These are phyloP conservation scores for Lentinula novae-zelandiae DNA, from an alignment of 1,284 basidiomycete species.

Conservation along the genomic window DNA sequence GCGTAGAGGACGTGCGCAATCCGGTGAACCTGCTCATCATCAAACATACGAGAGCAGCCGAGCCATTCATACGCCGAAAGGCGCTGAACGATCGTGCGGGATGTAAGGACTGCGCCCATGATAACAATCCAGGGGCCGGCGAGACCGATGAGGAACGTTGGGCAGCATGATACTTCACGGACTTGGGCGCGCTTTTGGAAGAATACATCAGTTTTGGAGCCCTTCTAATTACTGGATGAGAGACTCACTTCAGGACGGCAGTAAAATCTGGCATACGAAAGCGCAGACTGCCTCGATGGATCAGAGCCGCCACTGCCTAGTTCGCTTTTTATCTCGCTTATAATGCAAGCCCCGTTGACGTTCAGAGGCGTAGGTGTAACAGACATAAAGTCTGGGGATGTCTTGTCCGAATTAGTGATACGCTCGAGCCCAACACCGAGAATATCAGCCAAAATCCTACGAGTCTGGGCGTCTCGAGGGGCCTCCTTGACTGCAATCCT, in stretches of 20 bases:
- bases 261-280: constrained; percentile 11
- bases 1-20: constrained; percentile 6
- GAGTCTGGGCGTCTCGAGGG: not conserved
- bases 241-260: constrained; percentile 1
- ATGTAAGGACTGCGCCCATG: constrained; percentile 11
- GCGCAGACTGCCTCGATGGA: constrained; percentile 12
- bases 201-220: no score
- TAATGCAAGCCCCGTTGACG: not conserved
- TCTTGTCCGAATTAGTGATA: not conserved
- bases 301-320: constrained; percentile 11
- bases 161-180: constrained; percentile 9
- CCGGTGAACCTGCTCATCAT: not conserved
- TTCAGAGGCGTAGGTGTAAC: not conserved
- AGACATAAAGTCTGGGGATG: constrained; percentile 4
- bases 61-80: constrained; percentile 8
- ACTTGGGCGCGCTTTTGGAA: not conserved
- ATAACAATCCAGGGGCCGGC: constrained; percentile 13
- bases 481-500: not conserved
- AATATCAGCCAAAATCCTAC: constrained; percentile 1
- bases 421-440: not conserved
- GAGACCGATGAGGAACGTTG: constrained; percentile 12
- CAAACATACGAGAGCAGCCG: constrained; percentile 2
- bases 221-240: no score
- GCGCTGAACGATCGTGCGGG: constrained; percentile 11
- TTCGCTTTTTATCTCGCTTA: constrained; percentile 8